phyloP scores from a whole-genome alignment of 2,329 filamentous ascomycete genomes.

The Phaeosphaeriaceae sp. region DNA sequence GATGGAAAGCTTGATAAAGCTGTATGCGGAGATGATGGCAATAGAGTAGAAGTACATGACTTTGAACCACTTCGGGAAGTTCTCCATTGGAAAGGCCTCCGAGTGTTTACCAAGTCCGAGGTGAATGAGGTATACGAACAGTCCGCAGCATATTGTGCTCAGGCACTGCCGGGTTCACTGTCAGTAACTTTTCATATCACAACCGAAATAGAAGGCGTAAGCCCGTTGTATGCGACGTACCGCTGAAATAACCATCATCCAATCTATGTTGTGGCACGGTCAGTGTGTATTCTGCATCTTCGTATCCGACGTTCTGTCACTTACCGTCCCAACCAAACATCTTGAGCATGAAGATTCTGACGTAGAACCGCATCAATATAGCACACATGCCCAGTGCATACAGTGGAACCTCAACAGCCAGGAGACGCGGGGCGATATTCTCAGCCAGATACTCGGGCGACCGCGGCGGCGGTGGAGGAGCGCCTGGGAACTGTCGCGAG shows the following conservation, averaged over 20 bases:
- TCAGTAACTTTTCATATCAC: not conserved
- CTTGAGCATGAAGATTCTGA: constrained; percentile 28
- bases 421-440: constrained; percentile 44
- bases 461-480: constrained; percentile 11
- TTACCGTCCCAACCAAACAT: constrained; percentile 30
- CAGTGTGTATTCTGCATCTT: constrained; percentile 3
- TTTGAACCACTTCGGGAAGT: constrained; percentile 47
- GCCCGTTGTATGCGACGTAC: constrained; percentile 11
- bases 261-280: constrained; percentile 26
- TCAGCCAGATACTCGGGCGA: constrained; percentile 45
- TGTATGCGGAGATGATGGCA: constrained; percentile 54
- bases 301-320: constrained; percentile 1
- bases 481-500: constrained; percentile 4
- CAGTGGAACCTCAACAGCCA: constrained; percentile 50
- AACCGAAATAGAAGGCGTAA: not conserved
- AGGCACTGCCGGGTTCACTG: constrained; percentile 11
- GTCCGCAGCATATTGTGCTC: constrained; percentile 18
- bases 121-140: constrained; percentile 28
- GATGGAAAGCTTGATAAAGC: constrained; percentile 58
- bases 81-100: constrained; percentile 32
- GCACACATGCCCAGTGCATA: constrained; percentile 39
- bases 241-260: constrained; percentile 46
- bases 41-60: constrained; percentile 56
- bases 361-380: constrained; percentile 26
- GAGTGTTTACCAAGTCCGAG: constrained; percentile 57